A percentile compares a stretch with the other conserved stretches of the same genome.
phyloP scores from a whole-genome alignment of 1,139 yeast genomes.

The Kurtzmaniella quercitrusa region DNA sequence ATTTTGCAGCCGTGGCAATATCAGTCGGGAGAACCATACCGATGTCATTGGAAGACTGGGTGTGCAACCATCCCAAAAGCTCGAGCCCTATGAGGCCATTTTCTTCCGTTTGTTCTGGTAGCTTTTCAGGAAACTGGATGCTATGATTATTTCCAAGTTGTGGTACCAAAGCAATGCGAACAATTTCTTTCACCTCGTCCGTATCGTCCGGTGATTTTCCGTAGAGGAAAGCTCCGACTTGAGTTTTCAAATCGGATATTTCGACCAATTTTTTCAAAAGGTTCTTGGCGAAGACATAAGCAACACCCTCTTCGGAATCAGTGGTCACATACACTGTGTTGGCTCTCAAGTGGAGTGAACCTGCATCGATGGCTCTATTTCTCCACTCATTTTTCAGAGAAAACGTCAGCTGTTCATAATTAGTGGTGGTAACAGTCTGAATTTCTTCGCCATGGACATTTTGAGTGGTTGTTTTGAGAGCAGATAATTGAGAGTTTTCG shows the following conservation, averaged over 20 bases:
- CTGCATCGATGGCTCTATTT: conserved; percentile 74
- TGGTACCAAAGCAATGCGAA: conserved; percentile 76
- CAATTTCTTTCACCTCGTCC: conserved; percentile 70
- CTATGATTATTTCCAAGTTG: conserved; percentile 75
- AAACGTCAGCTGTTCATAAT: conserved; percentile 81
- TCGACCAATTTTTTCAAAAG: conserved; percentile 72
- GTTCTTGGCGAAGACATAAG: conserved; percentile 81
- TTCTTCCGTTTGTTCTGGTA: conserved; percentile 39
- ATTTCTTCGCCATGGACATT: conserved; percentile 97
- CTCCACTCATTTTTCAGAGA: conserved; percentile 92
- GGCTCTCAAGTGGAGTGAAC: conserved; percentile 67
- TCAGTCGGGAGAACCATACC: conserved; percentile 68
- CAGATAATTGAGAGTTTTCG: conserved; percentile 49
- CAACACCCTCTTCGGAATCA: conserved; percentile 48
- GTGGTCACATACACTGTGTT: conserved; percentile 68
- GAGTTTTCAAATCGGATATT: conserved; percentile 77
- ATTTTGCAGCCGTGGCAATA: conserved; percentile 56
- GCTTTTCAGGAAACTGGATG: conserved; percentile 54
- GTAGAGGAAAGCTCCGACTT: conserved; percentile 76
- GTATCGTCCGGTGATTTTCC: conserved; percentile 76
- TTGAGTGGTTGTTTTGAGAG: conserved; percentile 77
- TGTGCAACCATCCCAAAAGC: conserved; percentile 78
- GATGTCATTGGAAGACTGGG: conserved; percentile 60
- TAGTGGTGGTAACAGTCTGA: conserved; percentile 86
- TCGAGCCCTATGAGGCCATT: conserved; percentile 44